Evolutionary conservation across 768 basidiomycete species (phyloP), one percentile per base, ranked within the genome.

Genomic region (Obba rivulosa): DNA sequence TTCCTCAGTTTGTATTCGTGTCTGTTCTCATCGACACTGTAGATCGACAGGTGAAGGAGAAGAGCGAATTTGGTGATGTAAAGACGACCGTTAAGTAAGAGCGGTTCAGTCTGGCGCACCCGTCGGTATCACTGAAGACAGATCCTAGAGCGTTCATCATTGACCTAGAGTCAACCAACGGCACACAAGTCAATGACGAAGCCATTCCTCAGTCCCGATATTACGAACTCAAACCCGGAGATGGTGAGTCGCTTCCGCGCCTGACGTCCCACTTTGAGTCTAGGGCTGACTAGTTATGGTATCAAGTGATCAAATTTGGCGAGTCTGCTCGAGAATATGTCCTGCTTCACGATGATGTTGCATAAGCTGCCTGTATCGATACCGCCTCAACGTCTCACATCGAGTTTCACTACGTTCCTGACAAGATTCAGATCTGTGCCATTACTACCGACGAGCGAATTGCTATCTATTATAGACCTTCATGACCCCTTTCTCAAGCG

Each of bases 151-250:
- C 96, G 1, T 99, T 93, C 65, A 80, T 99, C 43, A 96, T 99
- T 51, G 96, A 99, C 68, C 80, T 99, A 8, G 94, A 99, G 57
- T 96, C 93, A n/a, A 97, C 96, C 2, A 99, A 99, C 62, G 84
- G 89, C 2, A 98, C 96, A 0, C 75, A 80, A 56, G 95, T 99
- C 40, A 98, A 98, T 59, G 90, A 84, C 52, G 79, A 85, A 58
- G 67, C 75, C 41, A 86, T 98, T 52, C 96, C 96, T 2, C 72
- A 82, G 1, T 85, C 92, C 8, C 74, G 95, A 51, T 99, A 82
- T 64, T 94, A 85, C 62, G 92, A 95, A 65, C 69, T 95, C 44
- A 83, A 77, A 65, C 69, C 77, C 17, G 76, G 80, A 21, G 92
- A 95, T 65, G 85, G 92, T 93, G 50, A 48, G 84, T 64, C 17